Conservation (phyloP, 2,329 filamentous ascomycete genomes). For the Beauveria brongniartii region DNA sequence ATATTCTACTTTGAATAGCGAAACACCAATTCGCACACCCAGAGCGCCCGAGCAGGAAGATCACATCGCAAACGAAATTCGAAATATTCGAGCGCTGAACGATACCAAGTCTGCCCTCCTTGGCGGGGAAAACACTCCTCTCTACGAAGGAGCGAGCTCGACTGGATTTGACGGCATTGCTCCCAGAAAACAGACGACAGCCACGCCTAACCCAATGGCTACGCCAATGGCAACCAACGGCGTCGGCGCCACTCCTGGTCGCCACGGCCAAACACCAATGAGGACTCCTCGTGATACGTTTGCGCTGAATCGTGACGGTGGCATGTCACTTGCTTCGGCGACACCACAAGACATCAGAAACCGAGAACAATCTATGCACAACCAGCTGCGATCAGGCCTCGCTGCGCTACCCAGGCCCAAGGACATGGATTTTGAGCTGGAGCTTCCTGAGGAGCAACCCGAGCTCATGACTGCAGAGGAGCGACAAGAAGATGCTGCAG, state of each 20-base stretch:
- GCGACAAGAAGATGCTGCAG: slow-evolving; percentile 53
- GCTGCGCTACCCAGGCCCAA: slow-evolving; percentile 84
- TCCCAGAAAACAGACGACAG: slow-evolving; percentile 68
- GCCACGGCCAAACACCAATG: slow-evolving; percentile 72
- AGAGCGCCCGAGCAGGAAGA: slow-evolving; percentile 89
- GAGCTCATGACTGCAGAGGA: slow-evolving; percentile 46
- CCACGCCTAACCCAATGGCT: slow-evolving; percentile 93
- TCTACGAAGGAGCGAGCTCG: slow-evolving; percentile 72
- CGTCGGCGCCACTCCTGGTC: slow-evolving; percentile 58
- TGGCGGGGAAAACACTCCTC: slow-evolving; percentile 85
- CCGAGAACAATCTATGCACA: slow-evolving; percentile 59
- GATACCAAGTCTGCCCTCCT: slow-evolving; percentile 90
- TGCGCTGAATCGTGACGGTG: slow-evolving; percentile 66
- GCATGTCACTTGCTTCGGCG: slow-evolving; percentile 59
- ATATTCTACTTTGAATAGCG: slow-evolving; percentile 73
- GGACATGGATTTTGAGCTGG: slow-evolving; percentile 88
- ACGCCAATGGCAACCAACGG: slow-evolving; percentile 69
- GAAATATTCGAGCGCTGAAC: slow-evolving; percentile 84
- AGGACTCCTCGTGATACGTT: slow-evolving; percentile 85
- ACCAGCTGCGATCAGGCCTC: slow-evolving; percentile 64
- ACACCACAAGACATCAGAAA: slow-evolving; percentile 71
- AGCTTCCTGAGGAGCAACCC: slow-evolving; percentile 74
- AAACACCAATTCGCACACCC: slow-evolving; percentile 85
- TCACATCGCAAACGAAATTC: slow-evolving; percentile 91
- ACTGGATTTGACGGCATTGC: slow-evolving; percentile 83